These are phyloP conservation scores for Euphrasia confusa DNA, from an alignment of 257 asterid species.

Conservation along the genomic window DNA sequence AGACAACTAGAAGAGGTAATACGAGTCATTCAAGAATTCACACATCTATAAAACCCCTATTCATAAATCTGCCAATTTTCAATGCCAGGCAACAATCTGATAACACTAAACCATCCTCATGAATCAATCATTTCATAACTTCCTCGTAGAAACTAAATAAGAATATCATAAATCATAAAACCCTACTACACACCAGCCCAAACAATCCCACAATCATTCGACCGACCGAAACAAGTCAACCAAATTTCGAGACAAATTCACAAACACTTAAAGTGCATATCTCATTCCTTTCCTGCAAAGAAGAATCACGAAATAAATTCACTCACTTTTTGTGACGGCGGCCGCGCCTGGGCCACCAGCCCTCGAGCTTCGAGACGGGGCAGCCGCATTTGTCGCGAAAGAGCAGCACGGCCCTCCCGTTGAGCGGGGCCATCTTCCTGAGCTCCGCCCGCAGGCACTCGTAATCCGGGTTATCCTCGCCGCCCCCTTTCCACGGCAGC, in stretches of 20 bases:
- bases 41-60: neutral
- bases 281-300: conserved; percentile 3
- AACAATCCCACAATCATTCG: neutral
- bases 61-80: neutral
- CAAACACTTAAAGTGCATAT: neutral
- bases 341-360: conserved; percentile 74
- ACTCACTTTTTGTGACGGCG: conserved; percentile 87
- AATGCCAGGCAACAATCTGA: neutral
- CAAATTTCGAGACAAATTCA: neutral
- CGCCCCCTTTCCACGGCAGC: conserved; percentile 94
- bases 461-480: conserved; percentile 67
- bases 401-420: conserved; percentile 79
- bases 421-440: conserved; percentile 90
- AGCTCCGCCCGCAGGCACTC: conserved; percentile 78
- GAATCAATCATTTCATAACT: no score
- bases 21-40: no score
- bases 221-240: neutral
- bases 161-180: no score
- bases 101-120: neutral
- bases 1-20: no score
- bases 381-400: conserved; percentile 77
- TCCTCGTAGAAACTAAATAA: no score
- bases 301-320: neutral
- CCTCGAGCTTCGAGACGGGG: conserved; percentile 75
- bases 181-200: neutral